Evolutionary conservation across 106 monocot species (phyloP).

Genomic region (Gastrodia elata): DNA sequence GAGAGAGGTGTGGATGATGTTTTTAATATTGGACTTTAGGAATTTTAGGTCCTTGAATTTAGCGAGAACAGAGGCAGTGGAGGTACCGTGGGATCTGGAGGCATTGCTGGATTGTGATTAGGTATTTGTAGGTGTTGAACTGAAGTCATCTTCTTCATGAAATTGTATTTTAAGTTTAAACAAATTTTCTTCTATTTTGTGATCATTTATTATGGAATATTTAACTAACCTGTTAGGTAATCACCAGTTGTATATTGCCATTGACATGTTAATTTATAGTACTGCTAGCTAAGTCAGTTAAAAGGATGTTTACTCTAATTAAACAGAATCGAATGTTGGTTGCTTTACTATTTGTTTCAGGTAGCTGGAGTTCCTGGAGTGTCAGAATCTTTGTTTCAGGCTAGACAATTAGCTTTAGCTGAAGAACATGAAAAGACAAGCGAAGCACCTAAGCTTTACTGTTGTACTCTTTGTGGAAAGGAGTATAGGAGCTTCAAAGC

Average conservation of each 20-base stretch:
- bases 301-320: neutral
- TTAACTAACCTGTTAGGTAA: neutral
- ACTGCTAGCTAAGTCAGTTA: neutral
- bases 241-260: neutral
- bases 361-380: constrained; percentile 80
- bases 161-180: neutral
- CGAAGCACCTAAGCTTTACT: constrained; percentile 47
- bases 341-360: constrained; percentile 17
- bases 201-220: neutral
- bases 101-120: too few relatives aligned
- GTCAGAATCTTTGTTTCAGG: constrained; percentile 72
- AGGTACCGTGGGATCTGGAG: too few relatives aligned
- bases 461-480: constrained; percentile 76
- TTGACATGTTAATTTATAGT: neutral
- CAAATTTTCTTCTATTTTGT: neutral
- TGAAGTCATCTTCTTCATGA: neutral
- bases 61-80: too few relatives aligned
- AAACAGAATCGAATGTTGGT: neutral
- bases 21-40: too few relatives aligned
- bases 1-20: too few relatives aligned
- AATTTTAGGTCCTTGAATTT: too few relatives aligned
- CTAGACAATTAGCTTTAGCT: constrained; percentile 60
- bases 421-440: constrained; percentile 43
- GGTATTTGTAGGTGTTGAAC: neutral
- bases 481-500: constrained; percentile 77